phyloP scores from a whole-genome alignment of 1,139 yeast species.

The Meyerozyma elateridarum region DNA sequence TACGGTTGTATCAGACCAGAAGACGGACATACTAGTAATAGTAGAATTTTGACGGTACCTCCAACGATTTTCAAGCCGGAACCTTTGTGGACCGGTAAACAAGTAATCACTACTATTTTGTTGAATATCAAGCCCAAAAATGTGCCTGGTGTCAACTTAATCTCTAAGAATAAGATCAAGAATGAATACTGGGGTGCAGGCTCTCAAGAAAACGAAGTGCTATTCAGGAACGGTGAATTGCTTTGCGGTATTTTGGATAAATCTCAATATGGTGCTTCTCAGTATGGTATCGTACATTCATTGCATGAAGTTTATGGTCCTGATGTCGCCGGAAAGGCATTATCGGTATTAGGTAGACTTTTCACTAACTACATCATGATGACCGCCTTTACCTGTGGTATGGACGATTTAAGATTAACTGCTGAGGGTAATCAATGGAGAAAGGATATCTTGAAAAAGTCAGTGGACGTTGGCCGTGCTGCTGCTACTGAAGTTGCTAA shows the following conservation, averaged over 20 bases:
- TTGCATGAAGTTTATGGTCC: constrained; percentile 95
- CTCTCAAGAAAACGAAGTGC: constrained; percentile 79
- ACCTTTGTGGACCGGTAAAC: constrained; percentile 98
- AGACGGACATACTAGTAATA: constrained; percentile 80
- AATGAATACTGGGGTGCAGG: constrained; percentile 91
- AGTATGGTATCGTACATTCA: constrained; percentile 94
- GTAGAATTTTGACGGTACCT: constrained; percentile 73
- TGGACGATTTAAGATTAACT: constrained; percentile 96
- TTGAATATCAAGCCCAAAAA: constrained; percentile 80
- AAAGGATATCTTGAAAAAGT: constrained; percentile 68
- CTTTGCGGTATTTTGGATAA: constrained; percentile 92
- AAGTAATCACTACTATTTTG: constrained; percentile 84
- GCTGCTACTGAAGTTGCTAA: constrained; percentile 96
- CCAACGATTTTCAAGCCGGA: constrained; percentile 86
- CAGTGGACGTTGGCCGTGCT: constrained; percentile 77
- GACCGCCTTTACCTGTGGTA: constrained; percentile 98
- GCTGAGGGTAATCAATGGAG: constrained; percentile 90
- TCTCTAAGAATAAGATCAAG: constrained; percentile 83
- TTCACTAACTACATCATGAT: constrained; percentile 91
- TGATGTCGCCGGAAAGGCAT: constrained; percentile 79
- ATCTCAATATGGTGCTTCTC: constrained; percentile 97
- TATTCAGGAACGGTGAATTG: constrained; percentile 82
- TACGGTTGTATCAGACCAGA: constrained; percentile 96
- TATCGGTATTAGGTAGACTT: constrained; percentile 87
- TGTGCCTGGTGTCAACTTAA: constrained; percentile 86